phyloP scores from a whole-genome alignment of 2,329 filamentous ascomycete genomes.

The Knoxdaviesia proteae region DNA sequence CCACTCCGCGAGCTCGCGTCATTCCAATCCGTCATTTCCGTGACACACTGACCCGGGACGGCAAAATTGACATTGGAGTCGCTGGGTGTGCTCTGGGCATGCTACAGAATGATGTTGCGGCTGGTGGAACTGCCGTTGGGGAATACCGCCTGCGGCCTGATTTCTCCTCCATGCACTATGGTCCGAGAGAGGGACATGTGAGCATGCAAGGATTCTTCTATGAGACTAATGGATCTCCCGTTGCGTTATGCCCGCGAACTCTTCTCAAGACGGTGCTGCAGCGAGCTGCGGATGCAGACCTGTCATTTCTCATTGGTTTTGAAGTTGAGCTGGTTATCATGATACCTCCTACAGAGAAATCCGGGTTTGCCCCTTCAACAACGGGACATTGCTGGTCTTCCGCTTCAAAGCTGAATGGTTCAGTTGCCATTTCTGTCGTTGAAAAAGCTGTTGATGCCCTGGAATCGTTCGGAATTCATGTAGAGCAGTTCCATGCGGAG shows the following conservation, averaged over 20 bases:
- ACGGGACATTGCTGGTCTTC: slow-evolving; percentile 53
- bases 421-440: slow-evolving; percentile 33
- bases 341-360: slow-evolving; percentile 13
- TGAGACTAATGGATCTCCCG: slow-evolving; percentile 27
- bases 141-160: slow-evolving; percentile 49
- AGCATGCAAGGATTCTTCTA: slow-evolving; percentile 48
- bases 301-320: slow-evolving; percentile 51
- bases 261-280: slow-evolving; percentile 34
- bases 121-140: slow-evolving; percentile 35
- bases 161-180: slow-evolving; percentile 35
- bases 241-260: slow-evolving; percentile 42
- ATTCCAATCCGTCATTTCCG: slow-evolving; percentile 40
- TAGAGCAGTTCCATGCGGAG: slow-evolving; percentile 60
- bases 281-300: slow-evolving; percentile 25
- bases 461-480: slow-evolving; percentile 36
- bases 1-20: slow-evolving; percentile 42
- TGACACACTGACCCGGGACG: slow-evolving; percentile 21
- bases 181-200: slow-evolving; percentile 37
- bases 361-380: slow-evolving; percentile 13
- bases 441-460: slow-evolving; percentile 44
- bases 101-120: slow-evolving; percentile 42
- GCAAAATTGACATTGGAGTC: slow-evolving; percentile 33
- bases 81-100: slow-evolving; percentile 43
- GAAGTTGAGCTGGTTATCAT: slow-evolving; percentile 67
- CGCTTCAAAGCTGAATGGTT: slow-evolving; percentile 39